A percentile compares a stretch with the other conserved stretches of the same genome.
Conservation (phyloP, 2,329 filamentous ascomycete species). For the Paecilomyces niveus region DNA sequence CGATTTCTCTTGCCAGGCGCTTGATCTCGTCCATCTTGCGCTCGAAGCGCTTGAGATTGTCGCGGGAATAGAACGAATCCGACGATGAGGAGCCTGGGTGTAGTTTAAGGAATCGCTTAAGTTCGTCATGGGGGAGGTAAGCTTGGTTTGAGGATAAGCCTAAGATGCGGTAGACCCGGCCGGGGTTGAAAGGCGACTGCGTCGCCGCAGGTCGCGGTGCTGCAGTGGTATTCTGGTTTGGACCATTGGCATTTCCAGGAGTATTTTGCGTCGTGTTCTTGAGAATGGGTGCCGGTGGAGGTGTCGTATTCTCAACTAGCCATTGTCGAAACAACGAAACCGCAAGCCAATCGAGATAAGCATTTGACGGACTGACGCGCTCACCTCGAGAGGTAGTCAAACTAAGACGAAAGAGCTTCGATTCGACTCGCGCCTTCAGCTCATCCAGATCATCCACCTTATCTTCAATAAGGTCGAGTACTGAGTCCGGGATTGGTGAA, state of each 20-base stretch:
- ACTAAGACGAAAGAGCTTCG: conserved; percentile 71
- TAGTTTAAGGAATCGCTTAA: conserved; percentile 82
- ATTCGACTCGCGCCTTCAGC: conserved; percentile 69
- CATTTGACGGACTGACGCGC: conserved; percentile 68
- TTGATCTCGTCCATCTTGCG: conserved; percentile 84
- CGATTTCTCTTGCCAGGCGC: conserved; percentile 69
- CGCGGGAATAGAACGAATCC: conserved; percentile 63
- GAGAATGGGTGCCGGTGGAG: conserved; percentile 51
- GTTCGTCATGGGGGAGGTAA: conserved; percentile 78
- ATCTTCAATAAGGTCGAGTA: conserved; percentile 86
- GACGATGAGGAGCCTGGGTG: conserved; percentile 53
- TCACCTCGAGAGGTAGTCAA: conserved; percentile 75
- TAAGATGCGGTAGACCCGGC: conserved; percentile 70
- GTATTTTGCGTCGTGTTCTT: conserved; percentile 21
- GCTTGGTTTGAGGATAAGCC: conserved; percentile 54
- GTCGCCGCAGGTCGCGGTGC: conserved; percentile 13
- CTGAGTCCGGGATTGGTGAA: conserved; percentile 59
- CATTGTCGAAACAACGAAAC: conserved; percentile 85
- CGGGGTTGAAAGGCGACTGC: conserved; percentile 34
- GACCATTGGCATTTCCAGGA: conserved; percentile 5
- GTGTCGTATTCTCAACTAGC: conserved; percentile 83
- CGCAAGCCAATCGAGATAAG: conserved; percentile 83
- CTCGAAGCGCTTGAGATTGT: conserved; percentile 81
- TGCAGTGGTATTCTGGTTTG: conserved; percentile 12
- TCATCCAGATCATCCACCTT: conserved; percentile 91